These are phyloP conservation scores for Ustilago lituana DNA, from an alignment of 1,284 basidiomycete species.

Conservation along the genomic window DNA sequence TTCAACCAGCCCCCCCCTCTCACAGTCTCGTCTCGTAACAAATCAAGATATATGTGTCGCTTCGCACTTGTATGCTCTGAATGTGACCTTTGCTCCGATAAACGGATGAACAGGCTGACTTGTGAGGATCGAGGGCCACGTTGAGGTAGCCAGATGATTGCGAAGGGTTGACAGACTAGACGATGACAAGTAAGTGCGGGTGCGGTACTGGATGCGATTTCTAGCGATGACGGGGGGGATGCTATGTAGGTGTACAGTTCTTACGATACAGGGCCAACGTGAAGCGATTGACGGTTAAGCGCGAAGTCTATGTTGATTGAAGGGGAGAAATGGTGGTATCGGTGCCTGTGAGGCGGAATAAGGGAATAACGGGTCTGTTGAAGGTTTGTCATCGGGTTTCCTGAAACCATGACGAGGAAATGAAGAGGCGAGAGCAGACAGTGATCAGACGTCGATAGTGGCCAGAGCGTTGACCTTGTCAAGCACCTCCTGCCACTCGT, in stretches of 20 bases:
- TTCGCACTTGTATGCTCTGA: no score
- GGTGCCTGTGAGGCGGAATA: background rate
- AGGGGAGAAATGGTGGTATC: slow-evolving; percentile 6
- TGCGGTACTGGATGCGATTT: no score
- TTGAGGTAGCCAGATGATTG: slow-evolving; percentile 10
- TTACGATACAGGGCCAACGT: no score
- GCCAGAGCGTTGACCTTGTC: slow-evolving; percentile 72
- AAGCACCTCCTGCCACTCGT: slow-evolving; percentile 94
- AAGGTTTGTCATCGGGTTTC: background rate
- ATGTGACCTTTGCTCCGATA: no score
- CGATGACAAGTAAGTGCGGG: no score
- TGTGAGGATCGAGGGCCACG: background rate
- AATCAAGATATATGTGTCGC: slow-evolving; percentile 3
- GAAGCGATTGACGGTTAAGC: background rate
- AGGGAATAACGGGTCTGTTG: slow-evolving; percentile 7
- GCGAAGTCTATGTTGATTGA: slow-evolving; percentile 10
- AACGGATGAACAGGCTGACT: background rate
- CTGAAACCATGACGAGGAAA: no score
- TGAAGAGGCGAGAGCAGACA: background rate
- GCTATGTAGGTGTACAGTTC: no score
- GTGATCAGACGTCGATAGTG: slow-evolving; percentile 25
- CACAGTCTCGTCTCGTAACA: background rate
- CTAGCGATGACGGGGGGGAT: no score
- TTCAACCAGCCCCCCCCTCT: slow-evolving; percentile 10
- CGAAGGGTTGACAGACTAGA: background rate